A percentile compares a stretch with the other conserved stretches of the same genome.
Evolutionary conservation across 2,329 filamentous ascomycete genomes (phyloP).

Genomic region (Sporothrix phasma): DNA sequence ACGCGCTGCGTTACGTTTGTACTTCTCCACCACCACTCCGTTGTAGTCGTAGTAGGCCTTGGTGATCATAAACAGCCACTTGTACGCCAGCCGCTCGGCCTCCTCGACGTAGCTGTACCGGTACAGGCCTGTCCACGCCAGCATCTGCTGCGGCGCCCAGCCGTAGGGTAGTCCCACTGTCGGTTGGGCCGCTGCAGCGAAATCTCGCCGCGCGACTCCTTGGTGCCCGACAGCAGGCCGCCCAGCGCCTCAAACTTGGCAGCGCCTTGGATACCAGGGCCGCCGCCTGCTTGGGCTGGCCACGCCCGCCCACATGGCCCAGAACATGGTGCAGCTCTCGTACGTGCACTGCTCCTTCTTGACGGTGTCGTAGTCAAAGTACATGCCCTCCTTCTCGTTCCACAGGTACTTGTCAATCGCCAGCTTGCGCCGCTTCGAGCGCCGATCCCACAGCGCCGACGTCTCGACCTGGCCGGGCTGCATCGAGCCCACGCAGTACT

Average conservation of each 20-base stretch:
- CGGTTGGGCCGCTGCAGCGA: constrained; percentile 79
- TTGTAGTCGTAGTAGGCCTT: constrained; percentile 98
- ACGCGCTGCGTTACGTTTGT: constrained; percentile 86
- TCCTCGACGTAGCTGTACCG: constrained; percentile 89
- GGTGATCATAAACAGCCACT: constrained; percentile 97
- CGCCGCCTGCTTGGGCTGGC: constrained; percentile 75
- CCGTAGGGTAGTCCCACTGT: constrained; percentile 99
- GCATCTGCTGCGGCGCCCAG: constrained; percentile 97
- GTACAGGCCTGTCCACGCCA: constrained; percentile 87
- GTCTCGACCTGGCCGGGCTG: constrained; percentile 62
- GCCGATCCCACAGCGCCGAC: constrained; percentile 82
- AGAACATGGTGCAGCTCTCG: constrained; percentile 89
- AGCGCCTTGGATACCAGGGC: constrained; percentile 71
- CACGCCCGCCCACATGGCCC: constrained; percentile 93
- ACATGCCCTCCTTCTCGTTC: constrained; percentile 89
- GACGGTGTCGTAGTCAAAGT: constrained; percentile 90
- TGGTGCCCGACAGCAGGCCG: constrained; percentile 79
- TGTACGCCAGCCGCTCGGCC: constrained; percentile 81
- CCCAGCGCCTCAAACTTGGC: constrained; percentile 78
- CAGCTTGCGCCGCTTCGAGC: constrained; percentile 71
- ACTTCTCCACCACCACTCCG: constrained; percentile 96
- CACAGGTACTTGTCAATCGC: constrained; percentile 89
- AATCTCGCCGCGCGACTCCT: constrained; percentile 73
- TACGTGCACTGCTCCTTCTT: constrained; percentile 73
- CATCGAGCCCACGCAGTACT: constrained; percentile 64